Conservation (phyloP, 768 basidiomycete species). For the Amanita phalloides region DNA sequence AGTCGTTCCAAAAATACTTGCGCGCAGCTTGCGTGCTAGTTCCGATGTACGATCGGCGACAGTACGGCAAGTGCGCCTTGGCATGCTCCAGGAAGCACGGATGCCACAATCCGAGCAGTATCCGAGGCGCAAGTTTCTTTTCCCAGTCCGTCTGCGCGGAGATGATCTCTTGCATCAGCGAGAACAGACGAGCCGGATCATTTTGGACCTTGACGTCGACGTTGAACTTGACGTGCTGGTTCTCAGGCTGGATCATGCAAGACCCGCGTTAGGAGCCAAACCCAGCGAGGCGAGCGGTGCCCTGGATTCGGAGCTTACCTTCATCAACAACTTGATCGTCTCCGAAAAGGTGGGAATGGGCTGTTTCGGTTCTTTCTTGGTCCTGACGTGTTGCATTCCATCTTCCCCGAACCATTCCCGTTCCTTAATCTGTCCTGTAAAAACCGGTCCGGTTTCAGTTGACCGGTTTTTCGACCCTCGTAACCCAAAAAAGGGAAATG, state of each 20-base stretch:
- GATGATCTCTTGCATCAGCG: conserved; percentile 63
- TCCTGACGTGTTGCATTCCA: conserved; percentile 74
- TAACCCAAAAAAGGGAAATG: neutral
- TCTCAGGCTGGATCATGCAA: conserved; percentile 44
- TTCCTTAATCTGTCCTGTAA: conserved; percentile 57
- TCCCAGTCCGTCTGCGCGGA: conserved; percentile 61
- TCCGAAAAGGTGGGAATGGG: conserved; percentile 85
- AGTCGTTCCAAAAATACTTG: conserved; percentile 83
- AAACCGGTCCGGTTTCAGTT: conserved; percentile 11
- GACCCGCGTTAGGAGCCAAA: neutral
- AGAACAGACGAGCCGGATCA: conserved; percentile 77
- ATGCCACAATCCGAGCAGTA: conserved; percentile 83
- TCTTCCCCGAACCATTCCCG: conserved; percentile 59
- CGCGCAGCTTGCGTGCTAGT: conserved; percentile 59
- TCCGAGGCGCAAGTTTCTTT: conserved; percentile 64
- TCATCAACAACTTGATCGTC: conserved; percentile 72
- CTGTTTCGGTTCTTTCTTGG: conserved; percentile 72
- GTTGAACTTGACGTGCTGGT: conserved; percentile 68
- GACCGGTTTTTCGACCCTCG: conserved; percentile 5
- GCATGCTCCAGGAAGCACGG: conserved; percentile 80
- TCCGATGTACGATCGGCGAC: conserved; percentile 81
- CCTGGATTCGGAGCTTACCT: conserved; percentile 29
- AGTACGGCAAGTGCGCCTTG: conserved; percentile 66
- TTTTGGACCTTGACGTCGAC: conserved; percentile 94
- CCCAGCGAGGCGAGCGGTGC: too few relatives aligned